These are phyloP conservation scores for Silybum marianum DNA, from an alignment of 129 eudicot genomes.

Conservation along the genomic window DNA sequence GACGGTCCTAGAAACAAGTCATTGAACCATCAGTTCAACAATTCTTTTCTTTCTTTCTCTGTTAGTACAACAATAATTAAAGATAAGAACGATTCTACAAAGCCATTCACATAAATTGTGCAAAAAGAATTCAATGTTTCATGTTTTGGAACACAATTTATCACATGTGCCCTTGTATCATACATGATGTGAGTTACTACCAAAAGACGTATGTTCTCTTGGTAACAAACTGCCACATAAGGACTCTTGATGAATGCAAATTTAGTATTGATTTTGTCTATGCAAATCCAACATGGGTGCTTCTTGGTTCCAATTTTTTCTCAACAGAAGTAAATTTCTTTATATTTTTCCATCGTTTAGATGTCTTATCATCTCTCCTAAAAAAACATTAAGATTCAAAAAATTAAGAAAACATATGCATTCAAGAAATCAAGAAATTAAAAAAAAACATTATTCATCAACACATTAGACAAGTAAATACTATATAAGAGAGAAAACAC, in stretches of 20 bases:
- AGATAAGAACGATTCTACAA: not conserved
- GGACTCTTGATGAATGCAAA: not conserved
- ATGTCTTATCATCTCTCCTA: not conserved
- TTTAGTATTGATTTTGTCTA: not conserved
- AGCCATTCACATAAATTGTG: not conserved
- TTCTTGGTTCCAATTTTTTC: not conserved
- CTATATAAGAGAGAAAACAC: too few relatives aligned
- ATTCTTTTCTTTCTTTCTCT: not conserved
- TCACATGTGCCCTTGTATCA: not conserved
- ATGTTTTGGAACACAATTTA: not conserved
- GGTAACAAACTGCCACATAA: not conserved
- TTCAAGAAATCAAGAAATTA: too few relatives aligned
- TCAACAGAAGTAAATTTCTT: not conserved
- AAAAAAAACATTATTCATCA: too few relatives aligned
- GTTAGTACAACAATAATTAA: not conserved
- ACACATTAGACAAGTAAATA: too few relatives aligned
- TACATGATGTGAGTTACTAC: not conserved
- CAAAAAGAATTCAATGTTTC: not conserved
- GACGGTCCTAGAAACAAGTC: not conserved
- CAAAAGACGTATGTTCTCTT: not conserved
- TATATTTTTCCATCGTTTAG: not conserved
- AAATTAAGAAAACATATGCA: too few relatives aligned
- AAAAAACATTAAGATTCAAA: too few relatives aligned
- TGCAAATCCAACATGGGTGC: not conserved
- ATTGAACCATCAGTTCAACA: not conserved